Percentiles rank a stretch among this genome's conserved stretches.
Evolutionary conservation across 1,139 yeast genomes (phyloP).

Genomic region (Saccharomyces hybrid): DNA sequence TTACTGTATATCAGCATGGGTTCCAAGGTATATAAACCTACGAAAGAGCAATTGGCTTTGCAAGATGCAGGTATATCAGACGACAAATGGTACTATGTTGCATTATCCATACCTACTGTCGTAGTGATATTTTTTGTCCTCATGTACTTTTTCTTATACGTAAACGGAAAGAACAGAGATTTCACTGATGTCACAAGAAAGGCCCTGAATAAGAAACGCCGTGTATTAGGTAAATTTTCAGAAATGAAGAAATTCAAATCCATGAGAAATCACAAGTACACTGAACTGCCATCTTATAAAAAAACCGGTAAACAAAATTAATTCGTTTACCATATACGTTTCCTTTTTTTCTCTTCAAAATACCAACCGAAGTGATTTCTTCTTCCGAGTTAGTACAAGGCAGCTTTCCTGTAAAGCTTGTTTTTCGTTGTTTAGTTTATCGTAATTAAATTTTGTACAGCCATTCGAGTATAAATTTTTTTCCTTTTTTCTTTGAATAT

Average conservation of each 20-base stretch:
- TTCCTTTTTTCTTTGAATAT: neutral
- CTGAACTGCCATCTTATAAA: slow-evolving; percentile 35
- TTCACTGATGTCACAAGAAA: slow-evolving; percentile 38
- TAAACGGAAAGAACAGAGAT: slow-evolving; percentile 45
- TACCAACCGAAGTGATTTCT: neutral
- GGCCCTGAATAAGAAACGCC: slow-evolving; percentile 46
- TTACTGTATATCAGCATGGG: slow-evolving; percentile 50
- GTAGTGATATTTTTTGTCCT: slow-evolving; percentile 53
- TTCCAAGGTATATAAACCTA: slow-evolving; percentile 53
- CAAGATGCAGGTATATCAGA: slow-evolving; percentile 52
- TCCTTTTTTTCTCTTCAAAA: neutral
- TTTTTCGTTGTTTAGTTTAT: neutral
- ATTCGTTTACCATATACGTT: neutral
- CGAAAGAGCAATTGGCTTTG: slow-evolving; percentile 46
- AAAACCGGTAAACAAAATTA: slow-evolving; percentile 27
- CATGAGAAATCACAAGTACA: slow-evolving; percentile 35
- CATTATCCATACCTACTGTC: slow-evolving; percentile 61
- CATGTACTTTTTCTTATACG: slow-evolving; percentile 55
- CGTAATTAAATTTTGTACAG: neutral
- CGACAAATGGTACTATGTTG: slow-evolving; percentile 60
- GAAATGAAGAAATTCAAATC: slow-evolving; percentile 30
- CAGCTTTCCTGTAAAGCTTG: neutral
- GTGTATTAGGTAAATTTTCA: slow-evolving; percentile 36
- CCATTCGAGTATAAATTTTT: neutral
- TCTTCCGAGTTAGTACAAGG: neutral